phyloP scores from a whole-genome alignment of 345 rosid genomes.

The Noccaea caerulescens region DNA sequence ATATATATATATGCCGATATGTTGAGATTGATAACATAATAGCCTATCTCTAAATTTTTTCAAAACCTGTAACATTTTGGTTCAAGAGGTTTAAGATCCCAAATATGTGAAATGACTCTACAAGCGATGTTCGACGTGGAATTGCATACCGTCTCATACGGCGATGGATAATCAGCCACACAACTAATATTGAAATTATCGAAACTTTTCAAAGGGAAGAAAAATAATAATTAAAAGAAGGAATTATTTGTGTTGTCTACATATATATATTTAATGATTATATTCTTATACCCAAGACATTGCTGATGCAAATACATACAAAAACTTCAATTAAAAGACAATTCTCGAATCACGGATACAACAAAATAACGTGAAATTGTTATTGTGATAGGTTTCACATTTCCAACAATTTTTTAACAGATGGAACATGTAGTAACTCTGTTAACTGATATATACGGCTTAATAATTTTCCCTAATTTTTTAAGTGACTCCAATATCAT shows the following conservation, averaged over 20 bases:
- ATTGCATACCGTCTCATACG: constrained; percentile 23
- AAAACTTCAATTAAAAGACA: constrained; percentile 40
- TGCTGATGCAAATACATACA: constrained; percentile 47
- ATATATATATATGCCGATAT: too few relatives aligned
- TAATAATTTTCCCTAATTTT: background rate
- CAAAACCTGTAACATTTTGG: background rate
- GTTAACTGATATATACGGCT: background rate
- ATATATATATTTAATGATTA: background rate
- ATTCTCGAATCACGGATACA: constrained; percentile 37
- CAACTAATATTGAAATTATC: constrained; percentile 19
- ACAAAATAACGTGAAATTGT: constrained; percentile 28
- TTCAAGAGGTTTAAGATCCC: constrained; percentile 5
- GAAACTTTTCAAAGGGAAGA: background rate
- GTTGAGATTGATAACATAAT: too few relatives aligned
- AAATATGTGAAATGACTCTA: background rate
- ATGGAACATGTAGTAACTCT: background rate
- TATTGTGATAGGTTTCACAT: constrained; percentile 7
- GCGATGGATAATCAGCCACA: constrained; percentile 28
- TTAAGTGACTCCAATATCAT: background rate
- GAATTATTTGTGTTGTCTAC: background rate
- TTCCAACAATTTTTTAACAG: constrained; percentile 13
- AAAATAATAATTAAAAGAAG: background rate
- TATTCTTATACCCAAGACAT: constrained; percentile 10
- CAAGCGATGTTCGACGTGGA: background rate
- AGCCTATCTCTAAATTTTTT: too few relatives aligned